These are phyloP conservation scores for Monosporascus sp. DNA, from an alignment of 2,329 filamentous ascomycete genomes.

Conservation along the genomic window DNA sequence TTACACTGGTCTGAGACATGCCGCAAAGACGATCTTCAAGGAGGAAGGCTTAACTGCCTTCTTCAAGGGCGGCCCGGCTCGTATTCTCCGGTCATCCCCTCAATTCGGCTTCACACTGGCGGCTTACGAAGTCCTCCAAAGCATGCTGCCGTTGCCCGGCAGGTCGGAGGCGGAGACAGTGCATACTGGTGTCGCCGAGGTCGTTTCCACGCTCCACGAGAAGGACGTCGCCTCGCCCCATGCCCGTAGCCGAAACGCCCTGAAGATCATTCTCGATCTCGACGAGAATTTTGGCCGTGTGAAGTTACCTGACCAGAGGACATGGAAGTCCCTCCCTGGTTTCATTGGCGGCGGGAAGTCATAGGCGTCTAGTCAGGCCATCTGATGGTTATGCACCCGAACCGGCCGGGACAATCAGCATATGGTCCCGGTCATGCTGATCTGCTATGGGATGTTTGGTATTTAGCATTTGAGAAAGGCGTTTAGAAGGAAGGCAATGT, in stretches of 20 bases:
- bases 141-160: conserved; percentile 72
- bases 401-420: background rate
- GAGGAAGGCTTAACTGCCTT: conserved; percentile 95
- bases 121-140: conserved; percentile 88
- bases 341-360: conserved; percentile 35
- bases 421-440: too few relatives aligned
- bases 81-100: conserved; percentile 89
- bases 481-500: background rate
- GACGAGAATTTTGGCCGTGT: conserved; percentile 87
- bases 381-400: background rate
- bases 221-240: conserved; percentile 52
- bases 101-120: conserved; percentile 98
- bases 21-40: conserved; percentile 73
- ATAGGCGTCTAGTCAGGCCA: background rate
- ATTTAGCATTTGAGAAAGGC: background rate
- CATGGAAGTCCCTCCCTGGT: conserved; percentile 49
- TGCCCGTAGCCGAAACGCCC: conserved; percentile 71
- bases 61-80: conserved; percentile 96
- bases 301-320: conserved; percentile 50
- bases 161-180: conserved; percentile 44
- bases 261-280: conserved; percentile 92
- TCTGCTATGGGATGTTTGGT: too few relatives aligned
- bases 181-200: conserved; percentile 57
- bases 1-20: conserved; percentile 85
- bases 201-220: conserved; percentile 57